Base-by-base conservation (phyloP, 2,329 filamentous ascomycete species). In the Ceratocystiopsis brevicomis region DNA sequence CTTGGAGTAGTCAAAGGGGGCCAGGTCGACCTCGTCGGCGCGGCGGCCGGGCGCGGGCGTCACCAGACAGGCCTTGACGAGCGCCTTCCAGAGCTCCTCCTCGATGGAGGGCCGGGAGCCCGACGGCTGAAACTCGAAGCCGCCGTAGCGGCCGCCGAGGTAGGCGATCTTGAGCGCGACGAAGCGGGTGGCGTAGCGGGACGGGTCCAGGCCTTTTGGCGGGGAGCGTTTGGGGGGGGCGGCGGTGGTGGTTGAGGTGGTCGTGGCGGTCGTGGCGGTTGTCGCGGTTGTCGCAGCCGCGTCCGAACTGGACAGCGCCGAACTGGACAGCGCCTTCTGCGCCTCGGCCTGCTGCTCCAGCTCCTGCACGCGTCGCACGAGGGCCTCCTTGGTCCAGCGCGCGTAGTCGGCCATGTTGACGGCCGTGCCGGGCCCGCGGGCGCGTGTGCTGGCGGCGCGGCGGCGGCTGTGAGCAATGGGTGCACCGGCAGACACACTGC, bases 161-260 rank as follows among this genome's bases (percentile, higher is more conserved):
- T 98, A 98, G 36, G 90, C 87, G 49, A 98, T 77, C 59, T 95
- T 96, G 46, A 98, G 66, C 9, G 88, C 90, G 49, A 98, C 81
- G 47, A 80, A 76, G 39, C 90, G 76, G 1, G 85, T 92, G 34
- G 74, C 71, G 59, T 95, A 94, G 55, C 76, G 81, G 14, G 76
- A 76, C 0, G 83, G 76, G 56, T 96, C 84, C 54, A 94, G 78
- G 42, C 49, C 62, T 67, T 52, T 62, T 71, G 21, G 21, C 21
- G 21, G 4, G 21, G n/a, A n/a, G n/a, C n/a, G n/a, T n/a, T n/a
- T 30, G 25, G 25, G 6, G 6, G 25, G 25, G 25, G 25, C 4
- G 25, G 25, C 2, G 8, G 25, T 2, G 25, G 19, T 4, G 19
- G 19, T 4, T 4, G 19, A 21, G 19, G 19, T 4, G 6, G 19